phyloP scores from a whole-genome alignment of 2,329 filamentous ascomycete species.

The Microdochium trichocladiopsis region DNA sequence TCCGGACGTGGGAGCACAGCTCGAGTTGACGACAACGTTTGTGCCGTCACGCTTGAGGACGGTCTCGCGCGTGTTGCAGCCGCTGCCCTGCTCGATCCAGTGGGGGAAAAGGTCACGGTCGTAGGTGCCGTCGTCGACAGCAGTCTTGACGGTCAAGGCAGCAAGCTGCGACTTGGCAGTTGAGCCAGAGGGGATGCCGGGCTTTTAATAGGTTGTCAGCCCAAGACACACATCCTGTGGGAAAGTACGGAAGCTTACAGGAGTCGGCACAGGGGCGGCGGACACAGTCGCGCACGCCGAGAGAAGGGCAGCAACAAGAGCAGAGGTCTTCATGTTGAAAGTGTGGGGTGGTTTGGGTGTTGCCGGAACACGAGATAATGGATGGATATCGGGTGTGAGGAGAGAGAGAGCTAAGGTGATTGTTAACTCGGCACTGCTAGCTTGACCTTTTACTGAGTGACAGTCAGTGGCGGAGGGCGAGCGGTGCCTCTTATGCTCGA shows the following conservation, averaged over 20 bases:
- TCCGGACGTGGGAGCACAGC: constrained; percentile 59
- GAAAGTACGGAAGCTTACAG: not conserved
- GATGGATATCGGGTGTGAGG: not conserved
- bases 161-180: constrained; percentile 51
- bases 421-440: not conserved
- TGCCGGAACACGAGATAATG: not conserved
- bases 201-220: constrained; percentile 21
- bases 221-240: not conserved
- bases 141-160: constrained; percentile 47
- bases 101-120: constrained; percentile 62
- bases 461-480: not conserved
- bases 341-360: not conserved
- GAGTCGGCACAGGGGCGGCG: not conserved
- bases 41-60: constrained; percentile 70
- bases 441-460: not conserved
- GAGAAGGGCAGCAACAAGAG: not conserved
- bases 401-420: not conserved
- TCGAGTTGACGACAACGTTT: constrained; percentile 47
- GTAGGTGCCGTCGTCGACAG: constrained; percentile 50
- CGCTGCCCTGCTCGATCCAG: constrained; percentile 60
- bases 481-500: not conserved
- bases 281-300: not conserved
- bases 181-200: constrained; percentile 55
- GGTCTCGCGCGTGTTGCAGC: constrained; percentile 67
- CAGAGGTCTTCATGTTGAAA: not conserved